phyloP scores from a whole-genome alignment of 106 monocot species.

The Hemerocallis citrina region DNA sequence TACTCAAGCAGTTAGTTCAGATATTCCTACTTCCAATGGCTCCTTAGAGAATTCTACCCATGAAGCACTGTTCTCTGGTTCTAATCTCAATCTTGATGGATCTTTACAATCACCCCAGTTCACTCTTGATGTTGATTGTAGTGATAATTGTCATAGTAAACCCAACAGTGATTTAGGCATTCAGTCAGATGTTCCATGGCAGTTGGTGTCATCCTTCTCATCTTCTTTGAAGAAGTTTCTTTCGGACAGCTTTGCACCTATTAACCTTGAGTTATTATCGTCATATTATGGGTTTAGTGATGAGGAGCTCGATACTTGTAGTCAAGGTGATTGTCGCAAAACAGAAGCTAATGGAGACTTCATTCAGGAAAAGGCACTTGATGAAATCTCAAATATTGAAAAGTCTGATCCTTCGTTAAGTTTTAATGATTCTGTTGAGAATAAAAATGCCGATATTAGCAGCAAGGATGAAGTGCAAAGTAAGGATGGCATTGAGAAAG shows the following conservation, averaged over 20 bases:
- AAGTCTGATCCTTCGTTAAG: constrained; percentile 7
- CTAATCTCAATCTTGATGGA: constrained; percentile 2
- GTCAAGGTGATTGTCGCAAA: constrained; percentile 3
- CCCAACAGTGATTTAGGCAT: too few relatives aligned
- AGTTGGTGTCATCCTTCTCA: constrained; percentile 13
- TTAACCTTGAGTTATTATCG: constrained; percentile 17
- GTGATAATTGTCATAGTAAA: too few relatives aligned
- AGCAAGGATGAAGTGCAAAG: not conserved
- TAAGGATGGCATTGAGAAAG: constrained; percentile 24
- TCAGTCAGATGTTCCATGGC: not conserved
- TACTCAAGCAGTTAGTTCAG: constrained; percentile 8
- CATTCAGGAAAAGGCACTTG: constrained; percentile 18
- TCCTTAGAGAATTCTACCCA: constrained; percentile 5
- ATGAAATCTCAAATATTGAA: constrained; percentile 2
- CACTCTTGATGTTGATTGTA: not conserved
- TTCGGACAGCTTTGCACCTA: constrained; percentile 8
- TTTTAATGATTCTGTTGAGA: constrained; percentile 23
- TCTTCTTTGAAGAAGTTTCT: constrained; percentile 8
- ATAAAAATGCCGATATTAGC: constrained; percentile 13
- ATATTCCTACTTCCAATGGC: constrained; percentile 31
- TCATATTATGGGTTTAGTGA: constrained; percentile 12
- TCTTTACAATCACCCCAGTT: constrained; percentile 2
- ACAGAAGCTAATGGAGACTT: constrained; percentile 1
- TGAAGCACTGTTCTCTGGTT: not conserved
- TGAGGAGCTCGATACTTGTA: constrained; percentile 6